Evolutionary conservation across 1,284 basidiomycete species (phyloP).

Genomic region (Cryptococcus sp.): DNA sequence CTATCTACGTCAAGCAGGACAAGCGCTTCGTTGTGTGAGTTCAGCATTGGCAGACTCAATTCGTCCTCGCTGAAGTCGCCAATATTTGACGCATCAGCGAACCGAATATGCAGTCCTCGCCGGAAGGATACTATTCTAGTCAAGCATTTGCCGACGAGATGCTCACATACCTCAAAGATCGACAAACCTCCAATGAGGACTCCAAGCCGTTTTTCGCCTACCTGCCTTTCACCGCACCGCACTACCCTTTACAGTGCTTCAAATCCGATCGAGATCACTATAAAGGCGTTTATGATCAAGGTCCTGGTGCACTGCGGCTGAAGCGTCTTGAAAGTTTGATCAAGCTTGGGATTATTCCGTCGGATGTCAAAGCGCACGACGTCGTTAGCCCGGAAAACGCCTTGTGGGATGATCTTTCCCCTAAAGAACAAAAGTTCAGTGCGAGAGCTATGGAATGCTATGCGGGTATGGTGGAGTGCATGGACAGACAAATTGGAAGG

Average conservation of each 20-base stretch:
- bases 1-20: conserved; percentile 11
- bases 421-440: conserved; percentile 27
- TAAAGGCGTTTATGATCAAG: conserved; percentile 36
- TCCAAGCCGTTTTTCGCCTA: conserved; percentile 18
- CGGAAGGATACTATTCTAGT: conserved; percentile 23
- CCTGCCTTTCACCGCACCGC: conserved; percentile 23
- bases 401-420: conserved; percentile 30
- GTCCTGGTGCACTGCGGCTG: conserved; percentile 31
- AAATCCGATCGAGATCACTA: conserved; percentile 28
- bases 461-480: conserved; percentile 46
- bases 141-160: conserved; percentile 21
- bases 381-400: conserved; percentile 19
- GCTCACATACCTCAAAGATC: conserved; percentile 21
- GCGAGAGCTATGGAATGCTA: conserved; percentile 42
- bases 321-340: conserved; percentile 28
- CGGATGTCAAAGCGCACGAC: conserved; percentile 19
- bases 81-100: not conserved
- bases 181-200: conserved; percentile 13
- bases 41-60: not conserved
- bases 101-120: conserved; percentile 1
- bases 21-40: conserved; percentile 5
- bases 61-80: not conserved
- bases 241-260: conserved; percentile 28
- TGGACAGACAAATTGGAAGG: conserved; percentile 42
- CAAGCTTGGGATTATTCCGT: conserved; percentile 27